A percentile compares a stretch with the other conserved stretches of the same genome.
Conservation (phyloP, 768 basidiomycete genomes). For the Galerina marginata region DNA sequence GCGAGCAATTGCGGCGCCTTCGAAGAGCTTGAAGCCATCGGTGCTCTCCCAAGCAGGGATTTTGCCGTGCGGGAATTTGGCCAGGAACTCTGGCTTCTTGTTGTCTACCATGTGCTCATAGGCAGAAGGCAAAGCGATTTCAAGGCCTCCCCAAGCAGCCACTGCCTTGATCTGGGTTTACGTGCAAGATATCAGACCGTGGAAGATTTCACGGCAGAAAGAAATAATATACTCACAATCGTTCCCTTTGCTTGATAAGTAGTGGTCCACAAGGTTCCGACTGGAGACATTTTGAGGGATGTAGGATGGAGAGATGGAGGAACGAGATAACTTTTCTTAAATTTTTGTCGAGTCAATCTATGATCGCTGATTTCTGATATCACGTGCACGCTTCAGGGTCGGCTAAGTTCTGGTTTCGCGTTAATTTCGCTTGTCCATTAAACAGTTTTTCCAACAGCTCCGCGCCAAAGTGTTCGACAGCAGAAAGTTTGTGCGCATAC, state of each 20-base stretch:
- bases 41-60: constrained; percentile 81
- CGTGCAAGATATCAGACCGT: background rate
- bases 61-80: constrained; percentile 83
- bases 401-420: background rate
- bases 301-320: constrained; percentile 14
- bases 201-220: background rate
- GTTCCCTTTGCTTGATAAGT: constrained; percentile 48
- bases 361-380: constrained; percentile 13
- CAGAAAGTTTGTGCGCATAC: no score
- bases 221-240: constrained; percentile 47
- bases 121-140: constrained; percentile 53
- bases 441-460: no score
- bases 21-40: constrained; percentile 82
- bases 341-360: constrained; percentile 17
- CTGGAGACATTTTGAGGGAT: constrained; percentile 51
- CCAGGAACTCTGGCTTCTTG: constrained; percentile 69
- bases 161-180: constrained; percentile 52
- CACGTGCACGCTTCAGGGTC: constrained; percentile 20
- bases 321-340: constrained; percentile 22
- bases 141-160: constrained; percentile 64
- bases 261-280: constrained; percentile 68
- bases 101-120: constrained; percentile 72
- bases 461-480: no score
- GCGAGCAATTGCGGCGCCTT: constrained; percentile 80
- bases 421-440: no score